Evolutionary conservation across 1,139 yeast genomes (phyloP).

Genomic region (Taphrina communis): DNA sequence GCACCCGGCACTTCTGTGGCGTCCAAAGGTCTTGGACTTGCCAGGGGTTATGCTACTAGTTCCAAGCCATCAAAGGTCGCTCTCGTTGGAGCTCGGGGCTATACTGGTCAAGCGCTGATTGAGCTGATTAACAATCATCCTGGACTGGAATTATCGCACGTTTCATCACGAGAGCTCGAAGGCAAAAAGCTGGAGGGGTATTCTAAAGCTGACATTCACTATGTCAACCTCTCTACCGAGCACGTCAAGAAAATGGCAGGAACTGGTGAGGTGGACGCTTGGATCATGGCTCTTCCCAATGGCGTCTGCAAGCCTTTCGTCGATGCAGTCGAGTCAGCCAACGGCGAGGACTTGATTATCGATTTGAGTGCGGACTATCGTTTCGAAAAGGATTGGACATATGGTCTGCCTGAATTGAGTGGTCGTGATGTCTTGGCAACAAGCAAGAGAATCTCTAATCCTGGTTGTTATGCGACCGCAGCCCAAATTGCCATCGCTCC

Average conservation of each 20-base stretch:
- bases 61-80: slow-evolving; percentile 63
- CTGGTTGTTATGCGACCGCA: slow-evolving; percentile 98
- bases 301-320: slow-evolving; percentile 98
- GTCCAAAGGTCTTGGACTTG: slow-evolving; percentile 31
- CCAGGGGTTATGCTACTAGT: slow-evolving; percentile 38
- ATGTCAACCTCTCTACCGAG: slow-evolving; percentile 84
- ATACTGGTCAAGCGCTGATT: slow-evolving; percentile 92
- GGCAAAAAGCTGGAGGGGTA: slow-evolving; percentile 89
- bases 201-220: slow-evolving; percentile 75
- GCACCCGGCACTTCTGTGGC: slow-evolving; percentile 23
- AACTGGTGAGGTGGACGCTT: slow-evolving; percentile 79
- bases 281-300: slow-evolving; percentile 99
- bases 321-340: slow-evolving; percentile 74
- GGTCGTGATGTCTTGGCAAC: slow-evolving; percentile 67
- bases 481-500: slow-evolving; percentile 95
- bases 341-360: slow-evolving; percentile 72
- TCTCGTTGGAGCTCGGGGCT: slow-evolving; percentile 97
- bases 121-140: slow-evolving; percentile 86
- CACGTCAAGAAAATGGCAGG: slow-evolving; percentile 81
- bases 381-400: slow-evolving; percentile 86
- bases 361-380: slow-evolving; percentile 96
- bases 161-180: slow-evolving; percentile 89
- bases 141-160: slow-evolving; percentile 83
- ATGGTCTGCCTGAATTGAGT: slow-evolving; percentile 87
- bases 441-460: slow-evolving; percentile 90